Evolutionary conservation across 2,329 filamentous ascomycete genomes (phyloP), one percentile per base, ranked within the genome.

Genomic region (Zasmidium cellare): DNA sequence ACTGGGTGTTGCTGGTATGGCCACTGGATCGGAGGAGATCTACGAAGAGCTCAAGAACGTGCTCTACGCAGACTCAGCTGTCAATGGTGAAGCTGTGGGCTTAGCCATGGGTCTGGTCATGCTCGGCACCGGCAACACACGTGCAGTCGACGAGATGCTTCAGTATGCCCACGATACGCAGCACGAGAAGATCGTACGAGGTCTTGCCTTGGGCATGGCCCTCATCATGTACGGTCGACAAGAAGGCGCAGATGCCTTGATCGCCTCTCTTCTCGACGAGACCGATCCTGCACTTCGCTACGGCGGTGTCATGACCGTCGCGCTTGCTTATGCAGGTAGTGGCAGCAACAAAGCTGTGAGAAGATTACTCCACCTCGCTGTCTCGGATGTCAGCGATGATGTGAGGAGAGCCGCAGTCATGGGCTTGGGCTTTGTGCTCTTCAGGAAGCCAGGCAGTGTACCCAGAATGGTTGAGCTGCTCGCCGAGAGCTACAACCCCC

Each of bases 311-410:
- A 91, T 99, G 86, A 96, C 94, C n/a, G 91, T 99, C 57, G 94
- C 94, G 52, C 82, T 99, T 72, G 94, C 94, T 18, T 99, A 99
- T 79, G 97, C 93, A 72, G 94, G 94, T 57, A 97, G 91, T 44
- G 91, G 93, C 65, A 97, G 92, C 84, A 99, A 99, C 82, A 97
- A 97, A 82, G 94, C 96, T 22, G 94, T 99, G 51, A 89, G 96
- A 55, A 96, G 94, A 77, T 83, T 99, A 25, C 86, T 99, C 11
- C 94, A 99, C 73, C 90, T 94, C 60, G 94, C 94, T 56, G 96
- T 99, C 64, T 97, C 92, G 74, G 94, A 99, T 77, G 94, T 97
- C 64, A 97, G 92, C 70, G 94, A 99, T 68, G 94, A 99, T 74
- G 94, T 99, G 35, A 90, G 94, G 67, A 87, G 94, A 69, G 91